phyloP scores from a whole-genome alignment of 768 basidiomycete species.

The Daedalea quercina region DNA sequence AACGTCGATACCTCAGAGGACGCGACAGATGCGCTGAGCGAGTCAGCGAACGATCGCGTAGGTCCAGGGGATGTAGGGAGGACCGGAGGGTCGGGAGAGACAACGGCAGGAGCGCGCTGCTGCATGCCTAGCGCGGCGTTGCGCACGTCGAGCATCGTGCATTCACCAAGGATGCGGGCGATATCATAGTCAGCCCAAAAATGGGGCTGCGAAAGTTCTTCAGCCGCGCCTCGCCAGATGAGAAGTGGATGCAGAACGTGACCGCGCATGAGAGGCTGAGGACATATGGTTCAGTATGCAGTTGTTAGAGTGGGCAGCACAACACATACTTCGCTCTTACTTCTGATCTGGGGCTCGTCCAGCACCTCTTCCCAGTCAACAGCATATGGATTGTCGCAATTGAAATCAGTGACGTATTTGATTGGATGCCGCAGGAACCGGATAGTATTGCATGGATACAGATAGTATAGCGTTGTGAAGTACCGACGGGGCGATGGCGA shows the following conservation, averaged over 20 bases:
- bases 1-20: background rate
- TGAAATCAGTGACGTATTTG: slow-evolving; percentile 49
- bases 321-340: slow-evolving; percentile 58
- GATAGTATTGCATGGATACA: slow-evolving; percentile 86
- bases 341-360: slow-evolving; percentile 62
- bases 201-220: slow-evolving; percentile 56
- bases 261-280: slow-evolving; percentile 58
- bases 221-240: slow-evolving; percentile 54
- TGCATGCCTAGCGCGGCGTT: slow-evolving; percentile 47
- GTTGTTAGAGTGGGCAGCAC: background rate
- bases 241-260: slow-evolving; percentile 72
- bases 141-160: slow-evolving; percentile 58
- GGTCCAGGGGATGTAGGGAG: background rate
- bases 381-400: slow-evolving; percentile 52
- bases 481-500: slow-evolving; percentile 58
- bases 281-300: background rate
- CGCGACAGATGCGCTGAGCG: background rate
- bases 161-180: slow-evolving; percentile 58
- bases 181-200: slow-evolving; percentile 65
- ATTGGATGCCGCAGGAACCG: slow-evolving; percentile 69
- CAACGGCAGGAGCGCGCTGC: slow-evolving; percentile 13
- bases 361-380: slow-evolving; percentile 66
- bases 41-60: background rate
- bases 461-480: slow-evolving; percentile 80
- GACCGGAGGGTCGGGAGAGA: background rate